Conservation (phyloP, 352 stramenopile species). For the Phytopythium litorale region DNA sequence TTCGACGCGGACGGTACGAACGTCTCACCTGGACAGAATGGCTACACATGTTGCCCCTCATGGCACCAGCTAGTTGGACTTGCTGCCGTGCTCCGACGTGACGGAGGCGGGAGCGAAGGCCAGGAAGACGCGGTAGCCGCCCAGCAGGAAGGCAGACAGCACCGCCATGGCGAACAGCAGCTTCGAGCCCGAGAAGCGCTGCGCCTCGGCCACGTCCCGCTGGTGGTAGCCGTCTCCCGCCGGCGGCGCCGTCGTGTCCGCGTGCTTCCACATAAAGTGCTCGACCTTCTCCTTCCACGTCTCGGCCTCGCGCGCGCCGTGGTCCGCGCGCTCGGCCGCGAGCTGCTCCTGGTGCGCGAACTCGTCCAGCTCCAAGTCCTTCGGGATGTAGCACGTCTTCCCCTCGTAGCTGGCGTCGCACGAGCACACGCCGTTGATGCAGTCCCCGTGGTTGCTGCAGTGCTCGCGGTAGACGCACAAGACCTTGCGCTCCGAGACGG, state of each 20-base stretch:
- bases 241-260: constrained; percentile 9
- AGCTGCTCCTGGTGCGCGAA: constrained; percentile 17
- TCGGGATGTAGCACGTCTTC: constrained; percentile 77
- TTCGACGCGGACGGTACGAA: neutral
- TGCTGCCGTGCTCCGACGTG: constrained; percentile 11
- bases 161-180: constrained; percentile 38
- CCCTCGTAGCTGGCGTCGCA: constrained; percentile 78
- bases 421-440: constrained; percentile 70
- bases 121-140: constrained; percentile 37
- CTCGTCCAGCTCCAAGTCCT: constrained; percentile 40
- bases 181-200: constrained; percentile 28
- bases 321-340: constrained; percentile 15
- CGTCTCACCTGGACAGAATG: neutral
- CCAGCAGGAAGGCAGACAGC: constrained; percentile 37
- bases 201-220: constrained; percentile 13
- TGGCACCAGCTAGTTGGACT: constrained; percentile 22
- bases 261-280: constrained; percentile 50
- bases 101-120: constrained; percentile 6
- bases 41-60: neutral
- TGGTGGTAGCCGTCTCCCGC: neutral
- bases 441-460: constrained; percentile 79
- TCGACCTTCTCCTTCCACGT: constrained; percentile 64
- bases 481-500: constrained; percentile 34
- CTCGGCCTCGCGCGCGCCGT: constrained; percentile 27
- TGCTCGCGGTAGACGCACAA: constrained; percentile 77